Percentiles rank a stretch among this genome's conserved stretches.
Conservation (phyloP, 257 asterid species). For the Plantago elongata region DNA sequence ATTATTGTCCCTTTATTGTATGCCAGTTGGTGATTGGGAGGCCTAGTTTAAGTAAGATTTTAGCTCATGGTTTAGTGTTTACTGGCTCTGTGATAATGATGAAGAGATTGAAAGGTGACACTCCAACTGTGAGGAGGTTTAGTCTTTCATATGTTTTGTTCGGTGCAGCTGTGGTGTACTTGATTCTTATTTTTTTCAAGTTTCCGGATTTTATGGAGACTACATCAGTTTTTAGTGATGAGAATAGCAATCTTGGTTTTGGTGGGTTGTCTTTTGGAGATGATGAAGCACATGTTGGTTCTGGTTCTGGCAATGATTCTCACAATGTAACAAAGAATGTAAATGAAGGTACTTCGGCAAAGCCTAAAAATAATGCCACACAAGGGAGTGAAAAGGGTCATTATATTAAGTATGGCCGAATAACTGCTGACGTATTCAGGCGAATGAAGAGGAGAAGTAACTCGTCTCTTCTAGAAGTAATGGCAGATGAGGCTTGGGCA, state of each 20-base stretch:
- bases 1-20: neutral
- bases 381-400: constrained; percentile 23
- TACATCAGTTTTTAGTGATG: constrained; percentile 41
- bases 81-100: constrained; percentile 37
- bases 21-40: constrained; percentile 13
- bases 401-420: constrained; percentile 56
- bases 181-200: constrained; percentile 61
- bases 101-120: constrained; percentile 73
- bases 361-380: constrained; percentile 30
- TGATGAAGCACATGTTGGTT: constrained; percentile 28
- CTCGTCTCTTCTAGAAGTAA: constrained; percentile 45
- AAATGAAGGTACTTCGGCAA: constrained; percentile 28
- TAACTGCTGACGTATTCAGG: constrained; percentile 59
- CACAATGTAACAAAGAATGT: constrained; percentile 45
- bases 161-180: constrained; percentile 63
- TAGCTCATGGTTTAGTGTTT: constrained; percentile 19
- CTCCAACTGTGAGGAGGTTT: constrained; percentile 57
- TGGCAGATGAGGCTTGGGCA: constrained; percentile 93
- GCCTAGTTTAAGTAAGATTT: constrained; percentile 18
- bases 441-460: constrained; percentile 46
- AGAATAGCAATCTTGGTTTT: constrained; percentile 26
- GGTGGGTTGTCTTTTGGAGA: constrained; percentile 34
- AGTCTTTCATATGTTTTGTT: constrained; percentile 57
- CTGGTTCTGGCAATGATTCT: constrained; percentile 40
- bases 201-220: constrained; percentile 64